Percentiles rank a stretch among this genome's conserved stretches.
These are phyloP conservation scores for Pyrenophora teres DNA, from an alignment of 2,329 filamentous ascomycete species.

Conservation along the genomic window DNA sequence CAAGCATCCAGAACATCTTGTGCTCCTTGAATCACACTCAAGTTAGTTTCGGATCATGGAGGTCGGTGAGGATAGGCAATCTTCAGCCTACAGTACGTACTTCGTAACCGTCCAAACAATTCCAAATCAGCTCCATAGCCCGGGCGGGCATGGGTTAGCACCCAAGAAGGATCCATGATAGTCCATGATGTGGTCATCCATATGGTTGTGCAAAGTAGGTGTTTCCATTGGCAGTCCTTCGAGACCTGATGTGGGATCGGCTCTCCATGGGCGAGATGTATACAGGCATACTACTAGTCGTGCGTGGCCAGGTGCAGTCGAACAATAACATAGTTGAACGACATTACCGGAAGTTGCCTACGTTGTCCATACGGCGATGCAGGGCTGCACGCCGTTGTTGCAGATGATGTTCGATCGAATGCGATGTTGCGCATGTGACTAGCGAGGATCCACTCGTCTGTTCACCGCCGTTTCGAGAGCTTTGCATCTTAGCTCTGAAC, in stretches of 20 bases:
- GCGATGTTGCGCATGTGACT: constrained; percentile 25
- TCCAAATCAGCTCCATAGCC: constrained; percentile 18
- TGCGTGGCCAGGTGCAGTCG: constrained; percentile 23
- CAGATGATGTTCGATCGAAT: constrained; percentile 21
- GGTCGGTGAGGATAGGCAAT: constrained; percentile 30
- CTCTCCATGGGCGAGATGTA: constrained; percentile 5
- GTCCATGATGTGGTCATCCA: not conserved
- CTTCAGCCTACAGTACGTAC: constrained; percentile 44
- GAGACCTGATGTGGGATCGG: not conserved
- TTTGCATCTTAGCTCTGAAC: constrained; percentile 33
- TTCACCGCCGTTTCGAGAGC: constrained; percentile 36
- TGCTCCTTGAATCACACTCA: constrained; percentile 32
- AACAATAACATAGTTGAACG: constrained; percentile 37
- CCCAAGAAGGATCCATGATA: not conserved
- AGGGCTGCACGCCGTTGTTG: constrained; percentile 17
- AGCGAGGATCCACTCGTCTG: constrained; percentile 26
- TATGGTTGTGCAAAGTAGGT: not conserved
- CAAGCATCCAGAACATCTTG: constrained; percentile 21
- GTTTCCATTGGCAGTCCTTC: constrained; percentile 4
- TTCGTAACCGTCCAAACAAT: constrained; percentile 30
- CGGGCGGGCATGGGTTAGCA: constrained; percentile 9
- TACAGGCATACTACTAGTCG: constrained; percentile 18
- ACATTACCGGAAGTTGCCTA: constrained; percentile 30
- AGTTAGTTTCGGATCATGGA: constrained; percentile 42
- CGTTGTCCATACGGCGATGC: constrained; percentile 24